Conservation (phyloP, 2,329 filamentous ascomycete species). For the Neopestalotiopsis clavispora region DNA sequence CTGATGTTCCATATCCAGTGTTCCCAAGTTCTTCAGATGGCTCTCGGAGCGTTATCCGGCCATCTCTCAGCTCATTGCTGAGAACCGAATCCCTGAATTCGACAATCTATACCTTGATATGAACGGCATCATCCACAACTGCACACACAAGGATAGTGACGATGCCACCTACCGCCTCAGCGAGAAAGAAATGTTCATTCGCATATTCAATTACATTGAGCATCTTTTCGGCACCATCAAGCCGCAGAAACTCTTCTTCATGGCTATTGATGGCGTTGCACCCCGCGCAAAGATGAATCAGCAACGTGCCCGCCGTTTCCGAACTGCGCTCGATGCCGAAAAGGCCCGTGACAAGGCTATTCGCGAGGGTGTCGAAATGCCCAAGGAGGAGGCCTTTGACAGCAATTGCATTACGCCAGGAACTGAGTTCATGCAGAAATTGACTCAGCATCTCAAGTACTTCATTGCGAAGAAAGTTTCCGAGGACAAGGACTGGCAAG, state of each 20-base stretch:
- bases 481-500: conserved; percentile 97
- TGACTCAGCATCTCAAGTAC: conserved; percentile 93
- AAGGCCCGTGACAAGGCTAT: conserved; percentile 91
- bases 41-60: conserved; percentile 98
- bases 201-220: conserved; percentile 99
- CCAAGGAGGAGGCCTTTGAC: conserved; percentile 94
- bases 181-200: conserved; percentile 99
- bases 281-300: conserved; percentile 99
- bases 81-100: conserved; percentile 99
- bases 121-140: conserved; percentile 99
- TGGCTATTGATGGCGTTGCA: conserved; percentile 98
- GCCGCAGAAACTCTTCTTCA: conserved; percentile 97
- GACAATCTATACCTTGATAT: conserved; percentile 97
- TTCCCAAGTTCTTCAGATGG: conserved; percentile 97
- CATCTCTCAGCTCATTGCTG: conserved; percentile 97
- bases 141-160: conserved; percentile 95
- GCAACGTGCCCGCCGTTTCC: conserved; percentile 91
- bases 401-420: conserved; percentile 99
- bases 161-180: conserved; percentile 90
- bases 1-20: conserved; percentile 45
- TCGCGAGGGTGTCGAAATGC: conserved; percentile 85
- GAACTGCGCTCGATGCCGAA: conserved; percentile 91
- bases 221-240: conserved; percentile 99
- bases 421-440: conserved; percentile 96
- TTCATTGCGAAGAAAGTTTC: conserved; percentile 99